Evolutionary conservation across 2,329 filamentous ascomycete genomes (phyloP), one percentile per base, ranked within the genome.

Genomic region (Macroventuria anomochaeta): DNA sequence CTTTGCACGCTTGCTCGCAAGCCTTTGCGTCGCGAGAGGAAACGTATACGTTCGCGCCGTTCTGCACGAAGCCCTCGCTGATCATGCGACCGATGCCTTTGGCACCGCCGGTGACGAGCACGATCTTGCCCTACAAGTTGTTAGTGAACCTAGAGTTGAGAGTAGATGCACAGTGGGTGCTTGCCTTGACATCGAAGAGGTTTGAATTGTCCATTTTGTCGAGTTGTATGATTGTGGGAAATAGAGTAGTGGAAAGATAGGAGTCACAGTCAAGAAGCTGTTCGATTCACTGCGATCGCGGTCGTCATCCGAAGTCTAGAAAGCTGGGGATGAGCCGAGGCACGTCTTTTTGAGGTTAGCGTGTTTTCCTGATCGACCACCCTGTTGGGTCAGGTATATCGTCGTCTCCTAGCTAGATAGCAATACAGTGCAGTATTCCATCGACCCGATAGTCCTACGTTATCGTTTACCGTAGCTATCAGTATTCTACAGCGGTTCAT

Each of bases 41-140:
- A 58, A 91, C 87, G 77, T 89, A 90, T 5, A 90, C 88, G 58
- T 83, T 88, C 13, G 80, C 81, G 51, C 85, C 85, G 72, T 87
- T 88, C 51, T 78, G 70, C n/a, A 88, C 79, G 73, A 86, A 88
- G 52, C 85, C 86, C 51, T 85, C 78, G 26, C 84, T 83, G 58
- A 89, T 88, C 86, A 88, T 88, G 54, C 82, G 83, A 13, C 86
- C 86, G 58, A 88, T 84, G 59, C 85, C 86, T 67, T 87, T 79
- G 4, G 77, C 77, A 28, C 77, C 77, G 55, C 78, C 77, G 3
- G 77, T 80, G 13, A 80, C 70, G 55, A 80, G 74, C 44, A 79
- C 73, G n/a, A 78, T 64, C 68, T 78, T 79, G 69, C 70, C 75
- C 66, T 76, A 11, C 5, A 8, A 12, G 3, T 2, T 18, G 40